These are phyloP conservation scores for Quercus cerris DNA, from an alignment of 306 rosid genomes.

Conservation along the genomic window DNA sequence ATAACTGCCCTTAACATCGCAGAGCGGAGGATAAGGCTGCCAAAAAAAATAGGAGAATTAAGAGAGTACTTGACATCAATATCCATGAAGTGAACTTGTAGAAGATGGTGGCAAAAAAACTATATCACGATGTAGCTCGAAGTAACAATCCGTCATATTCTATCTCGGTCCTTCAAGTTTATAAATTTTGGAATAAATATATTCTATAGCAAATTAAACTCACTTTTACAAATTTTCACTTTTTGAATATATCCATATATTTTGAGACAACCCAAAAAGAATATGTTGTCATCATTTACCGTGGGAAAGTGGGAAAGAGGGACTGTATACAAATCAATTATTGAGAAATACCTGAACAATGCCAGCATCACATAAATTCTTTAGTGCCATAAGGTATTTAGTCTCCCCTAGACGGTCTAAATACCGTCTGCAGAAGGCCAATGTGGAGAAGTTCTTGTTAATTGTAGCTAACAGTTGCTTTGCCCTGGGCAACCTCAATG, in stretches of 20 bases:
- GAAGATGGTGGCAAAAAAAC: not conserved
- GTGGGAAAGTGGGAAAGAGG: not conserved
- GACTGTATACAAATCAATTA: not conserved
- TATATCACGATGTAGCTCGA: not conserved
- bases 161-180: too few species aligned
- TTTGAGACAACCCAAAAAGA: too few species aligned
- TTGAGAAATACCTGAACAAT: conserved; percentile 72
- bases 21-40: conserved; percentile 87
- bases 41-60: conserved; percentile 1
- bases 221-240: too few species aligned
- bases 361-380: conserved; percentile 81
- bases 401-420: conserved; percentile 95
- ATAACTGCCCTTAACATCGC: conserved; percentile 88
- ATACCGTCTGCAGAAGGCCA: conserved; percentile 92
- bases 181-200: too few species aligned
- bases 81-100: not conserved
- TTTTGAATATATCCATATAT: too few species aligned
- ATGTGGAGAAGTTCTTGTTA: conserved; percentile 88
- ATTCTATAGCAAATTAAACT: too few species aligned
- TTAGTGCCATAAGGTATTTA: conserved; percentile 89
- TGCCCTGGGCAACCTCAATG: conserved; percentile 89
- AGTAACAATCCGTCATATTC: too few species aligned
- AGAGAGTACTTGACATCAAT: conserved; percentile 2
- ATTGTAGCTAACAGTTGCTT: conserved; percentile 84
- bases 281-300: too few species aligned